phyloP scores from a whole-genome alignment of 1,284 basidiomycete genomes.

The Dichomitus squalens region DNA sequence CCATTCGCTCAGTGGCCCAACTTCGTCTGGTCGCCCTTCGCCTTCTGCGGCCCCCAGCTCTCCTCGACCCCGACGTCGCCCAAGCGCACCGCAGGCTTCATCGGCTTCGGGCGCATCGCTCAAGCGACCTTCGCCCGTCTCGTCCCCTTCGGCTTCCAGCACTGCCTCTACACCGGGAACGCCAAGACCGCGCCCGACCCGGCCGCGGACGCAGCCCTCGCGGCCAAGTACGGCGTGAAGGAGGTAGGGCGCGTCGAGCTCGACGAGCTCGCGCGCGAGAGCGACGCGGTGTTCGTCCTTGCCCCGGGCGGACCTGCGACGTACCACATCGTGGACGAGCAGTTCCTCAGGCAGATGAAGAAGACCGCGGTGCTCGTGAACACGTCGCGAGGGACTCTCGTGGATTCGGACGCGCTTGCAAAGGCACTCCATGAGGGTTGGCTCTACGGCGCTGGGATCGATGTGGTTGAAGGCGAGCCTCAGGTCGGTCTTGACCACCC shows the following conservation, averaged over 20 bases:
- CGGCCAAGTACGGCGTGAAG: conserved; percentile 48
- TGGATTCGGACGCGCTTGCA: conserved; percentile 88
- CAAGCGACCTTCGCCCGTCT: conserved; percentile 80
- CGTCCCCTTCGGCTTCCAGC: conserved; percentile 74
- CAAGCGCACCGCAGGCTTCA: conserved; percentile 79
- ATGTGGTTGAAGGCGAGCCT: conserved; percentile 95
- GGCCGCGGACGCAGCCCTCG: conserved; percentile 56
- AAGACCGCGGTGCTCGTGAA: conserved; percentile 80
- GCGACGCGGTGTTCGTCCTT: conserved; percentile 84
- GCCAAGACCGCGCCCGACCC: conserved; percentile 47
- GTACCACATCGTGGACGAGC: conserved; percentile 70
- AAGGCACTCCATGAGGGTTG: conserved; percentile 74
- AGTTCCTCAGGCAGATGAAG: conserved; percentile 86
- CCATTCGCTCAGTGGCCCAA: conserved; percentile 50
- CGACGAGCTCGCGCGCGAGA: conserved; percentile 68
- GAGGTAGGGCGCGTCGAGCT: conserved; percentile 64
- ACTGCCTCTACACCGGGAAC: conserved; percentile 67
- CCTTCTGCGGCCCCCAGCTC: conserved; percentile 79
- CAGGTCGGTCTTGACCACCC: conserved; percentile 75
- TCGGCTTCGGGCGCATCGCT: conserved; percentile 93
- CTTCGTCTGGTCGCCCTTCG: conserved; percentile 81
- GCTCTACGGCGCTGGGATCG: conserved; percentile 92
- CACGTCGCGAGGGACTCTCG: conserved; percentile 77
- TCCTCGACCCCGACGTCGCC: conserved; percentile 52
- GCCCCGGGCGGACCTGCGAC: conserved; percentile 80